Percentiles rank a stretch among this genome's conserved stretches.
Evolutionary conservation across 2,329 filamentous ascomycete species (phyloP).

Genomic region (Lasiodiplodia gonubiensis): DNA sequence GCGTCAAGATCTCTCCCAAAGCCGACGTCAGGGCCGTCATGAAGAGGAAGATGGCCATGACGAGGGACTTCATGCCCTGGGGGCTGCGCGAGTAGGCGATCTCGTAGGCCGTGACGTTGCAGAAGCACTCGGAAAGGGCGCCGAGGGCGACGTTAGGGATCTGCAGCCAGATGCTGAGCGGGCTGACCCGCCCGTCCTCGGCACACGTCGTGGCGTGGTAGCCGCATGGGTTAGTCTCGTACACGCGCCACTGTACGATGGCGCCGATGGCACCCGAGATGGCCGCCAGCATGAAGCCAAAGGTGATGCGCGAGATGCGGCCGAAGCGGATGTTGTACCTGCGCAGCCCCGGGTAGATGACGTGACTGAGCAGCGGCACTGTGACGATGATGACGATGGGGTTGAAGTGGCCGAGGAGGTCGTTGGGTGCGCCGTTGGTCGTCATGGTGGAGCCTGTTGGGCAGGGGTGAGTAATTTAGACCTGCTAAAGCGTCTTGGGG

Average conservation of each 20-base stretch:
- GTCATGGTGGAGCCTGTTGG: slow-evolving; percentile 42
- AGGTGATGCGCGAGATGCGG: slow-evolving; percentile 57
- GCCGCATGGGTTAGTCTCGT: slow-evolving; percentile 54
- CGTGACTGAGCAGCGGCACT: slow-evolving; percentile 56
- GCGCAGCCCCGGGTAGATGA: slow-evolving; percentile 55
- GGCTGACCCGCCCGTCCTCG: slow-evolving; percentile 43
- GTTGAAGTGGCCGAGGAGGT: slow-evolving; percentile 59
- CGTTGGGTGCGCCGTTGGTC: slow-evolving; percentile 59
- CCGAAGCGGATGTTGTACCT: slow-evolving; percentile 53
- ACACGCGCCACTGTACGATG: slow-evolving; percentile 54
- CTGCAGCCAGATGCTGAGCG: slow-evolving; percentile 53
- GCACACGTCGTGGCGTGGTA: slow-evolving; percentile 47
- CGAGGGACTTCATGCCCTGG: slow-evolving; percentile 50
- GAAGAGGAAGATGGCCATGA: slow-evolving; percentile 51
- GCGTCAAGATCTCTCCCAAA: slow-evolving; percentile 20
- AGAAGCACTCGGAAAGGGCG: slow-evolving; percentile 49
- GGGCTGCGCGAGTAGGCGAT: slow-evolving; percentile 53
- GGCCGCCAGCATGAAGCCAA: slow-evolving; percentile 58
- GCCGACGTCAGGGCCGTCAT: slow-evolving; percentile 33
- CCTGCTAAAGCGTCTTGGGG: not conserved
- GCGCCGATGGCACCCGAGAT: slow-evolving; percentile 50
- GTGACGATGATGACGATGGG: slow-evolving; percentile 55
- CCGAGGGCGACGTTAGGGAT: slow-evolving; percentile 46
- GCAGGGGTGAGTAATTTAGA: not conserved
- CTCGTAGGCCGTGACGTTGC: slow-evolving; percentile 54